Evolutionary conservation across 768 basidiomycete species (phyloP).

Genomic region (Fomitopsis pulvina): DNA sequence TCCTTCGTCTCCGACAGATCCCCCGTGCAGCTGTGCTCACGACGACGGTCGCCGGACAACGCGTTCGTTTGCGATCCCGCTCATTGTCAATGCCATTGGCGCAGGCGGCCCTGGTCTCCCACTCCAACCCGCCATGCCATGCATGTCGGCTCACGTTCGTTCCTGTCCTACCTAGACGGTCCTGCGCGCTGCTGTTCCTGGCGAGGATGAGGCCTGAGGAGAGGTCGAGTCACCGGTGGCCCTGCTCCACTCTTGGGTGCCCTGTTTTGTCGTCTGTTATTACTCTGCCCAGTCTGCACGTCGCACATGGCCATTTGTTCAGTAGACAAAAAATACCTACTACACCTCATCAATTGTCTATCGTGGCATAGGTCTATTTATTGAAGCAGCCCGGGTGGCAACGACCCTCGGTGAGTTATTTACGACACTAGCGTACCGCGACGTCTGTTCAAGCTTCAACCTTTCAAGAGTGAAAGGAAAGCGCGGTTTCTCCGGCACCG

Average conservation of each 20-base stretch:
- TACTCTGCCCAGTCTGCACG: background rate
- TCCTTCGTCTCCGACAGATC: constrained; percentile 1
- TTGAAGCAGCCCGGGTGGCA: background rate
- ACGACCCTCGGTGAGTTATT: background rate
- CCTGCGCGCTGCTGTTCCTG: background rate
- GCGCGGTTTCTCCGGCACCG: background rate
- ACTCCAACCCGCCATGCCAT: constrained; percentile 5
- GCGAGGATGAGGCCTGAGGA: background rate
- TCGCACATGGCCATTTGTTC: background rate
- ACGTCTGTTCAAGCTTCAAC: too few relatives aligned
- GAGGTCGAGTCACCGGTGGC: background rate
- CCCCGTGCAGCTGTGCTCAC: background rate
- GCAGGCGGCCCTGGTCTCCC: background rate
- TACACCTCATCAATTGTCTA: background rate
- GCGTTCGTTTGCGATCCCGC: background rate
- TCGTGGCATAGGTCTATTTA: background rate
- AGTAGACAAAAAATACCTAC: background rate
- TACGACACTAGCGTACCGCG: too few relatives aligned
- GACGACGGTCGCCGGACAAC: background rate
- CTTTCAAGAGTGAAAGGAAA: too few relatives aligned
- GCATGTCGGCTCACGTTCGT: constrained; percentile 4
- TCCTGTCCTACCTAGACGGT: background rate
- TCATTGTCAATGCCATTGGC: background rate
- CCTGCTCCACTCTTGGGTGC: too few relatives aligned
- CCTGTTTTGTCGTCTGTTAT: background rate